Conservation (phyloP, 169 alveolate species). For the Plasmodium gonderi region DNA sequence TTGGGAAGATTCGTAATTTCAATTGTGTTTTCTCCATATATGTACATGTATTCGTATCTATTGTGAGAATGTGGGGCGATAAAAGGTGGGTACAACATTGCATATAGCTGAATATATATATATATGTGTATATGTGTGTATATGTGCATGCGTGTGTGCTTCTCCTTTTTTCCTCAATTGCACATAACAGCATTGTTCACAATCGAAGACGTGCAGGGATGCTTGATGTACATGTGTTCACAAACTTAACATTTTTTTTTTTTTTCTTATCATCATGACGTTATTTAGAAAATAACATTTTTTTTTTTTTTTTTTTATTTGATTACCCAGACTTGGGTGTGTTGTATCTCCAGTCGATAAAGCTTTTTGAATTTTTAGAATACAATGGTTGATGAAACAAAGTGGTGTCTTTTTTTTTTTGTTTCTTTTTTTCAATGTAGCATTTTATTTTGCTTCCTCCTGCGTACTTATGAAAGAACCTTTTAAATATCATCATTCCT, state of each 20-base stretch:
- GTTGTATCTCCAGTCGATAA: constrained; percentile 78
- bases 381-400: constrained; percentile 60
- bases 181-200: too few relatives aligned
- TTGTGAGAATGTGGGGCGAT: not conserved
- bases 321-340: constrained; percentile 78
- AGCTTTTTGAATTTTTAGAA: constrained; percentile 42
- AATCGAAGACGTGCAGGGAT: too few relatives aligned
- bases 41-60: constrained; percentile 80
- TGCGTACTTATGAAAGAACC: constrained; percentile 65
- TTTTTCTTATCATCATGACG: too few relatives aligned
- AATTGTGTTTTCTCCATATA: constrained; percentile 86
- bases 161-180: not conserved
- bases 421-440: constrained; percentile 44
- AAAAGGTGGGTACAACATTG: not conserved
- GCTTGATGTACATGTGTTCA: too few relatives aligned
- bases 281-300: not conserved
- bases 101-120: too few relatives aligned
- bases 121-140: not conserved
- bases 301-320: not conserved
- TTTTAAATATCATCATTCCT: constrained; percentile 54
- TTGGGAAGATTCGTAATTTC: constrained; percentile 85
- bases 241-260: too few relatives aligned
- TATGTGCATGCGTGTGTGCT: not conserved
- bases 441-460: constrained; percentile 74
- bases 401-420: constrained; percentile 28